Evolutionary conservation across 371 early-diverging fungal genomes (phyloP).

Genomic region (Mucor velutinosus): DNA sequence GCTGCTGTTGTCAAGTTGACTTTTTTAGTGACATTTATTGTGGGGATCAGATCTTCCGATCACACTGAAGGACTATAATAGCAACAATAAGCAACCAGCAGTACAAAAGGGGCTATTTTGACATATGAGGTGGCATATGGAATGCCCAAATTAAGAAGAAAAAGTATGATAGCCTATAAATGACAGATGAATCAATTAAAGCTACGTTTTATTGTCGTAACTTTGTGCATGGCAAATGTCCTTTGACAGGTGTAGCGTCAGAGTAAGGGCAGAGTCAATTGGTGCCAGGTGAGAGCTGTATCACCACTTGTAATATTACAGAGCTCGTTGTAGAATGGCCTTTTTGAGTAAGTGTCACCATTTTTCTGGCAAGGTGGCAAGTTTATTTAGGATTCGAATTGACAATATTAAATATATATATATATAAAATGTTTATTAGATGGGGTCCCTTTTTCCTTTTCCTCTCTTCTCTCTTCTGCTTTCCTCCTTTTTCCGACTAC

Average conservation of each 20-base stretch:
- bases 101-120: not conserved
- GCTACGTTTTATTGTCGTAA: not conserved
- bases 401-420: slow-evolving; percentile 1
- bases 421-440: not conserved
- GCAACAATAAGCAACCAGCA: not conserved
- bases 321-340: not conserved
- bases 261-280: not conserved
- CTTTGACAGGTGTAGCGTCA: not conserved
- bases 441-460: not conserved
- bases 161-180: not conserved
- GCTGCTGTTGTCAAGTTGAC: not conserved
- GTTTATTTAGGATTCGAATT: not conserved
- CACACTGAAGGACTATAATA: not conserved
- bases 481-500: not conserved
- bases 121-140: not conserved
- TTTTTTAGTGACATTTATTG: not conserved
- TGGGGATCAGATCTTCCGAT: not conserved
- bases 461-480: not conserved
- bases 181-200: slow-evolving; percentile 1
- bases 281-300: not conserved
- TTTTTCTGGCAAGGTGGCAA: not conserved
- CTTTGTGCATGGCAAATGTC: not conserved
- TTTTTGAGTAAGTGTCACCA: not conserved
- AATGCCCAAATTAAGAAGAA: not conserved
- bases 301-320: not conserved